phyloP scores from a whole-genome alignment of 2,329 filamentous ascomycete species.

The Fusarium sp. region DNA sequence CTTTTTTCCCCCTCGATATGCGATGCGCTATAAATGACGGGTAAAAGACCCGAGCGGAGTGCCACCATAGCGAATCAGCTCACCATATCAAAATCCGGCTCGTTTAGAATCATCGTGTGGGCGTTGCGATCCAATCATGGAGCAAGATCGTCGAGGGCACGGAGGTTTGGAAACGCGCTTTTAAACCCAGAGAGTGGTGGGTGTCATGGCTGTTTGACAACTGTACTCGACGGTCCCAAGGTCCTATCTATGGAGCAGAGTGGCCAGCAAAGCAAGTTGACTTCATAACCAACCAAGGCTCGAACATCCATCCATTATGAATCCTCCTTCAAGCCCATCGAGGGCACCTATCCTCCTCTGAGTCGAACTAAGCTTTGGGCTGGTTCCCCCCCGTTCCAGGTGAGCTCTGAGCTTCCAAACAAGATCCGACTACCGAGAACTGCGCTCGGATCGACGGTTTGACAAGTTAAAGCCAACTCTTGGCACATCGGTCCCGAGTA shows the following conservation, averaged over 20 bases:
- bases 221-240: no score
- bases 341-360: no score
- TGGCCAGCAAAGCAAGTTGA: no score
- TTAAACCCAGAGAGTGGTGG: neutral
- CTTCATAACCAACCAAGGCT: no score
- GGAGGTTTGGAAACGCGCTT: slow-evolving; percentile 10
- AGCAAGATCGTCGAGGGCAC: neutral
- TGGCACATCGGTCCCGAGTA: neutral
- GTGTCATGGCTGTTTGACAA: no score
- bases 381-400: slow-evolving; percentile 7
- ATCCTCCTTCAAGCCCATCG: no score
- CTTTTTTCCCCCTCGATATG: slow-evolving; percentile 17
- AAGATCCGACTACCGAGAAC: slow-evolving; percentile 9
- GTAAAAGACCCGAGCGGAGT: slow-evolving; percentile 20
- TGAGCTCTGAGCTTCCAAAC: slow-evolving; percentile 27
- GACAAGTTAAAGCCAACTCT: neutral
- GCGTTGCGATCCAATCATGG: neutral
- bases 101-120: neutral
- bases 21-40: slow-evolving; percentile 28
- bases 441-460: neutral
- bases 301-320: no score
- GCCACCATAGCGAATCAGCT: slow-evolving; percentile 3
- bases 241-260: no score
- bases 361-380: slow-evolving; percentile 9
- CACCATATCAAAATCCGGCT: slow-evolving; percentile 2